These are phyloP conservation scores for Eucalyptus regnans DNA, from an alignment of 345 rosid genomes.

Conservation along the genomic window DNA sequence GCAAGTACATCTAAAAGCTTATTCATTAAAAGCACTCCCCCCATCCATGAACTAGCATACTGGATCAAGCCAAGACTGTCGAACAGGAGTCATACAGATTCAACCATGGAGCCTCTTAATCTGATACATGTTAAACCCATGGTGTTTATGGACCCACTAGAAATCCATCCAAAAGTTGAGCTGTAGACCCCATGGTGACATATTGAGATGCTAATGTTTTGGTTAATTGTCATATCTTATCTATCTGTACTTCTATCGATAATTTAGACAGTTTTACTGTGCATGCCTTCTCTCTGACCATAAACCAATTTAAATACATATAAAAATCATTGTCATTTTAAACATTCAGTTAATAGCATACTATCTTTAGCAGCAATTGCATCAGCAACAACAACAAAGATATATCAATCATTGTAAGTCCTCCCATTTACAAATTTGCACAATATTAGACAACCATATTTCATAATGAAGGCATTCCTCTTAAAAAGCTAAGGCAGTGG, in stretches of 20 bases:
- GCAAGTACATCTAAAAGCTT: neutral
- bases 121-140: neutral
- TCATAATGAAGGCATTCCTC: neutral
- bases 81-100: neutral
- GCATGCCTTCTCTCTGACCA: neutral
- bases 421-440: neutral
- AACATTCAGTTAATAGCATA: neutral
- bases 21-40: neutral
- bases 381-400: neutral
- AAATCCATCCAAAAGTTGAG: neutral
- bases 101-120: neutral
- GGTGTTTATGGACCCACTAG: neutral
- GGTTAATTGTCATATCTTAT: neutral
- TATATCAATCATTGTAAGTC: neutral
- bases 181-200: neutral
- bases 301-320: neutral
- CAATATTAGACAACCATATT: neutral
- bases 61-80: neutral
- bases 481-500: neutral
- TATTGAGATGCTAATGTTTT: neutral
- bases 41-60: neutral
- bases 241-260: neutral
- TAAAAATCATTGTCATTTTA: neutral
- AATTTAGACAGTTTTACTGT: neutral
- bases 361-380: neutral